Percentiles rank a stretch among this genome's conserved stretches.
These are phyloP conservation scores for Exophiala sp. DNA, from an alignment of 2,329 filamentous ascomycete genomes.

Conservation along the genomic window DNA sequence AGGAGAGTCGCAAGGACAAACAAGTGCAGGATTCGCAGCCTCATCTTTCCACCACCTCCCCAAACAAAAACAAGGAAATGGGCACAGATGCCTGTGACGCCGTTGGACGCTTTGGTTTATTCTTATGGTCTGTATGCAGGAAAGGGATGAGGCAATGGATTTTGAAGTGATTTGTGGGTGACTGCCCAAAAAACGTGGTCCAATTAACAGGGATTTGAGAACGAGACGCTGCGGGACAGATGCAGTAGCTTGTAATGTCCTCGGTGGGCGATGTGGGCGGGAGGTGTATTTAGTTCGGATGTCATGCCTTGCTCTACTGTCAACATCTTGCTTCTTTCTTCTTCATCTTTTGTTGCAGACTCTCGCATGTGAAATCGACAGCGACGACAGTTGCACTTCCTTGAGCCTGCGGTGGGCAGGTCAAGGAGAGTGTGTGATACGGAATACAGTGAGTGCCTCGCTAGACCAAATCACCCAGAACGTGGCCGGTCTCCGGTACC, in stretches of 20 bases:
- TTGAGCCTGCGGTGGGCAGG: constrained; percentile 27
- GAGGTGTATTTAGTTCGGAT: constrained; percentile 19
- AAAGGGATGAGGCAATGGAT: constrained; percentile 10
- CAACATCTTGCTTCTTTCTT: constrained; percentile 9
- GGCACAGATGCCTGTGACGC: not conserved
- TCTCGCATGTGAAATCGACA: constrained; percentile 2
- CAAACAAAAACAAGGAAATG: not conserved
- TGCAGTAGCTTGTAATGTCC: constrained; percentile 19
- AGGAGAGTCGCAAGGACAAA: constrained; percentile 66
- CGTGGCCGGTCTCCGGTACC: not conserved
- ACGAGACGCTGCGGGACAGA: constrained; percentile 6
- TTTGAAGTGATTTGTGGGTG: constrained; percentile 10
- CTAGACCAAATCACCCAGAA: not conserved
- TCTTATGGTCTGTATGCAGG: not conserved
- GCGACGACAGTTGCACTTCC: constrained; percentile 20
- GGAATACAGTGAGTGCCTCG: not conserved
- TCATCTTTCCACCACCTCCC: constrained; percentile 57
- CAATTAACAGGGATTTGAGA: constrained; percentile 16
- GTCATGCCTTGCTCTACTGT: constrained; percentile 1
- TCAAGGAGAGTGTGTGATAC: constrained; percentile 6
- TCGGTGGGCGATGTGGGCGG: not conserved
- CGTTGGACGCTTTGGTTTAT: not conserved
- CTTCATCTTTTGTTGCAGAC: constrained; percentile 6
- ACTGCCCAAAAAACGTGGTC: constrained; percentile 23
- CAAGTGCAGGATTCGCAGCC: constrained; percentile 59